phyloP scores from a whole-genome alignment of 2,329 filamentous ascomycete species.

The Phyllosticta ampelicida region DNA sequence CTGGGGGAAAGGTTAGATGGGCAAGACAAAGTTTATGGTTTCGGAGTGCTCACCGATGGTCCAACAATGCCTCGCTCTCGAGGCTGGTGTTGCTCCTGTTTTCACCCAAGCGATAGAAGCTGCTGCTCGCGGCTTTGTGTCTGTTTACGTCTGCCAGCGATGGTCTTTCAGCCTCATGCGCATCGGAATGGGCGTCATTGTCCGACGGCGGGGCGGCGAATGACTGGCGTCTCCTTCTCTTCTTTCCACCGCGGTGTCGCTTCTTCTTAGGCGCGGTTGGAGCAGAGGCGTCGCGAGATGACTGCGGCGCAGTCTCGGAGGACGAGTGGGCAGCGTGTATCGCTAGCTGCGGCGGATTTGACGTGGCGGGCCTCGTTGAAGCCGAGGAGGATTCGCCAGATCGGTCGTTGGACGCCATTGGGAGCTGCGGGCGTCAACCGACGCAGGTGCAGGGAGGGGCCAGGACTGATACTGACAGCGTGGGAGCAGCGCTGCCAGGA shows the following conservation, averaged over 20 bases:
- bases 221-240: conserved; percentile 69
- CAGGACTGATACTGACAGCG: background rate
- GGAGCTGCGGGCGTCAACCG: background rate
- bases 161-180: conserved; percentile 32
- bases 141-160: conserved; percentile 28
- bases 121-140: conserved; percentile 28
- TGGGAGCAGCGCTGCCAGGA: background rate
- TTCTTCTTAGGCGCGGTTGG: conserved; percentile 44
- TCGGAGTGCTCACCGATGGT: conserved; percentile 58
- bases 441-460: background rate
- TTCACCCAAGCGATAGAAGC: conserved; percentile 44
- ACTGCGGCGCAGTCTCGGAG: conserved; percentile 1
- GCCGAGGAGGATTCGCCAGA: conserved; percentile 10
- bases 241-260: conserved; percentile 66
- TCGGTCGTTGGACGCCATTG: conserved; percentile 7
- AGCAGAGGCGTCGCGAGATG: background rate
- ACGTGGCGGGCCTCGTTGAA: background rate
- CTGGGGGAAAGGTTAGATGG: conserved; percentile 9
- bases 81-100: conserved; percentile 76
- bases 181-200: conserved; percentile 44
- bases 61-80: conserved; percentile 77
- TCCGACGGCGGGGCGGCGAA: conserved; percentile 54
- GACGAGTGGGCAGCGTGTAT: conserved; percentile 3
- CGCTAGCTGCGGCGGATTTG: background rate
- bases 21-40: background rate